These are phyloP conservation scores for Raphanus sativus DNA, from an alignment of 345 rosid genomes.

Conservation along the genomic window DNA sequence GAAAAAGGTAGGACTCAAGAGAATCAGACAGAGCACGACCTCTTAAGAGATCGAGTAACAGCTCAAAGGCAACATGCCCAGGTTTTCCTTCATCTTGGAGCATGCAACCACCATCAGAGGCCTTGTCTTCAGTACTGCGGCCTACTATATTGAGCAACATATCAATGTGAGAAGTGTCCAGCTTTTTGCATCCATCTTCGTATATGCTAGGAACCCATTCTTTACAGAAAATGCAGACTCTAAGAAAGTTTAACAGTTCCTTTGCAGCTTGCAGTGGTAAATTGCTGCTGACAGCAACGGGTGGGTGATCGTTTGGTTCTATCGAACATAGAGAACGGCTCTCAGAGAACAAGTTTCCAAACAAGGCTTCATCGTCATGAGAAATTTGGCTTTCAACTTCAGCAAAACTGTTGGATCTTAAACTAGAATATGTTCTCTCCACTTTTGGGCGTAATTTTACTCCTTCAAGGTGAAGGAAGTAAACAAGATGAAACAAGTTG, in stretches of 20 bases:
- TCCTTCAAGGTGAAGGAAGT: conserved; percentile 77
- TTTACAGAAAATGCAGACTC: conserved; percentile 63
- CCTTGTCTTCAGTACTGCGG: conserved; percentile 54
- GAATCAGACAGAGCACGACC: conserved; percentile 57
- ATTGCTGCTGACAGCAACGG: conserved; percentile 58
- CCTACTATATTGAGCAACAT: conserved; percentile 65
- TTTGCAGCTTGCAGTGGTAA: conserved; percentile 76
- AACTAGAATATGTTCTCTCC: conserved; percentile 63
- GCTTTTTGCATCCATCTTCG: conserved; percentile 67
- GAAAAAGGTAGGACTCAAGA: conserved; percentile 75
- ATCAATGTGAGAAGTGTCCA: conserved; percentile 65
- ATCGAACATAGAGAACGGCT: conserved; percentile 66
- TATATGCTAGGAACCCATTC: conserved; percentile 70
- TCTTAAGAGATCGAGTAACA: conserved; percentile 66
- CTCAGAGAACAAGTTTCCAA: conserved; percentile 93
- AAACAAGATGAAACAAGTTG: conserved; percentile 63
- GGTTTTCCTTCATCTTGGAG: conserved; percentile 63
- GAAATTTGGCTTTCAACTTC: conserved; percentile 75
- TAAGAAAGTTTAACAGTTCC: conserved; percentile 74
- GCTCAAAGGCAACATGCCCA: conserved; percentile 65
- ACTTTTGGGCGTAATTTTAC: conserved; percentile 65
- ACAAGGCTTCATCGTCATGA: conserved; percentile 95
- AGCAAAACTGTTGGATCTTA: conserved; percentile 56
- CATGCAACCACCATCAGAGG: conserved; percentile 46
- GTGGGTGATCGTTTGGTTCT: conserved; percentile 72